Evolutionary conservation across 129 eudicot genomes (phyloP).

Genomic region (Flaveria trinervia): DNA sequence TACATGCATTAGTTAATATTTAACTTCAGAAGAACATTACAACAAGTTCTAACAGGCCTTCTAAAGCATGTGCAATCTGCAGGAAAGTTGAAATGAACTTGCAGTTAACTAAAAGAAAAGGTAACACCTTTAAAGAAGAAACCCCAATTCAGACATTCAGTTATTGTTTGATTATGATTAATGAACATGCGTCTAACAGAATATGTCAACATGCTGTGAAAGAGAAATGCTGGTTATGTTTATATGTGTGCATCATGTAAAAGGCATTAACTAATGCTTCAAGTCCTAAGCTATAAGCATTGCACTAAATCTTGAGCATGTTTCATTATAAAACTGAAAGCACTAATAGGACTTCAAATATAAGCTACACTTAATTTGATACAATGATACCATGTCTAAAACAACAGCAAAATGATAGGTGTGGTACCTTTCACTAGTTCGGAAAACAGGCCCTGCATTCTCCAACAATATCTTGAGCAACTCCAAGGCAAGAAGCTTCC

Average conservation of each 20-base stretch:
- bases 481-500: constrained; percentile 96
- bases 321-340: not conserved
- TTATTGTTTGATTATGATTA: constrained; percentile 14
- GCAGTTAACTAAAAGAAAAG: constrained; percentile 10
- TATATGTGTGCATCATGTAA: not conserved
- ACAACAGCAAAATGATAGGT: not conserved
- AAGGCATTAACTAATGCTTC: too few relatives aligned
- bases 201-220: constrained; percentile 2
- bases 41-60: not conserved
- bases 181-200: not conserved
- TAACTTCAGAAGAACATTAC: not conserved
- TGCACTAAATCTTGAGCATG: not conserved
- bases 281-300: constrained; percentile 9
- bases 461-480: constrained; percentile 97
- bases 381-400: not conserved
- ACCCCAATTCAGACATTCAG: not conserved
- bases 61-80: not conserved
- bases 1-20: not conserved
- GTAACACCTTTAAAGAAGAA: not conserved
- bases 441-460: constrained; percentile 93
- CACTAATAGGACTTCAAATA: constrained; percentile 4
- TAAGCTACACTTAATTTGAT: not conserved
- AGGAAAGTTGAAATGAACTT: not conserved
- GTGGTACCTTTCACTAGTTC: constrained; percentile 96
- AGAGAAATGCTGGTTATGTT: not conserved